phyloP scores from a whole-genome alignment of 1,139 yeast genomes.

The Taphrina flavorubra region DNA sequence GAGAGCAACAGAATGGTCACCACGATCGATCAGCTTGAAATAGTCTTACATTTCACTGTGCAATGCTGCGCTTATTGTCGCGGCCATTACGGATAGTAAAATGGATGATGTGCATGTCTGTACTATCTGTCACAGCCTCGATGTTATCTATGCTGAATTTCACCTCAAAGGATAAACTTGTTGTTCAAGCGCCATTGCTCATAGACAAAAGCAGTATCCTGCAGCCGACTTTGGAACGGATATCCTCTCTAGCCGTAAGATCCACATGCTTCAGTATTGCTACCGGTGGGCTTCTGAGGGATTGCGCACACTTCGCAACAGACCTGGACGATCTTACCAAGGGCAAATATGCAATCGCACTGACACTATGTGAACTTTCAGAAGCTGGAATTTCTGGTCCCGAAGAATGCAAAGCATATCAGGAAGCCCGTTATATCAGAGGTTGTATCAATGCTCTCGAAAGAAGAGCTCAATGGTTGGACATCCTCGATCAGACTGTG shows the following conservation, averaged over 20 bases:
- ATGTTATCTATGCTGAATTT: neutral
- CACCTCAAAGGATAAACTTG: neutral
- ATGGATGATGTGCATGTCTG: neutral
- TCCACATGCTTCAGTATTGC: conserved; percentile 38
- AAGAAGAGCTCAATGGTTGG: conserved; percentile 2
- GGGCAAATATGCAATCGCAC: conserved; percentile 33
- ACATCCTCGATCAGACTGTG: neutral
- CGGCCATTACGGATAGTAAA: neutral
- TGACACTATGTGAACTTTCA: conserved; percentile 41
- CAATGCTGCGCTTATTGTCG: neutral
- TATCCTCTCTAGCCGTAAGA: conserved; percentile 14
- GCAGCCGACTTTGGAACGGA: neutral
- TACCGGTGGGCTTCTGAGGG: conserved; percentile 5
- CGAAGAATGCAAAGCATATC: neutral
- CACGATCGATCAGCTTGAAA: too few relatives aligned
- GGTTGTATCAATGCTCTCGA: conserved; percentile 20
- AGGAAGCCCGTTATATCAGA: neutral
- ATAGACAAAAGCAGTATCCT: neutral
- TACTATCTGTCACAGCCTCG: conserved; percentile 4
- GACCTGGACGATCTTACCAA: conserved; percentile 32
- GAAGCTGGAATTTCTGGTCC: conserved; percentile 39
- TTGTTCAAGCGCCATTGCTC: neutral
- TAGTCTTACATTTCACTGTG: neutral
- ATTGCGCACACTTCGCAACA: conserved; percentile 12
- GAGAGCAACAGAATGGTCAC: too few relatives aligned